Base-by-base conservation (phyloP, 257 asterid genomes). In the Jacaranda mimosifolia region DNA sequence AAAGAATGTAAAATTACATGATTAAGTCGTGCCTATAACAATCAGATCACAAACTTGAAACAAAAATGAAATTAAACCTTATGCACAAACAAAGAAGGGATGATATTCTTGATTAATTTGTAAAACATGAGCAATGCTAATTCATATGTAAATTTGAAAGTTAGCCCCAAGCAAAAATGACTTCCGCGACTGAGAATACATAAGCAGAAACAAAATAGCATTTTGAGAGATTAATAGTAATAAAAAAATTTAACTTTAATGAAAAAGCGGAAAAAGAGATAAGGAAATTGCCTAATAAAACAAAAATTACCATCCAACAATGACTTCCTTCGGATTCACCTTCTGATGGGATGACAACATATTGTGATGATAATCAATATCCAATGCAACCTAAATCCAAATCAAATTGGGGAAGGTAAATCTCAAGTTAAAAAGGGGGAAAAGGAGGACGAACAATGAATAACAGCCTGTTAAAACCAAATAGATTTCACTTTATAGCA, bases 321-420 rank as follows among this genome's bases (percentile, higher is more conserved):
- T 89, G 78, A 85, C 92, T 88, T 93, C 99, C 92, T 94, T 93
- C 1, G 97, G 95, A 63, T 96, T 93, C 84, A 96, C 98, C 86
- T 90, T 95, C 88, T 90, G 97, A 58, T 96, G 97, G 15, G 99
- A 93, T 11, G 90, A 69, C 68, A 93, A 74, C 99, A 96, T 96
- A 69, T 91, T 96, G 71, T 89, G 93, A 81, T 96, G 99, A 73
- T 96, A 96, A 80, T 96, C 99, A 26, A 91, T 93, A 81, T 96
- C 99, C 89, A 96, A 69, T 0, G 99, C 99, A 82, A 96, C 97
- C 98, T 96, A 82, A 52, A 68, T 36, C 9, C 66, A 82, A n/a
- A 13, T 21, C 55, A 52, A 26, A 68, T 65, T 40, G 12, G 21
- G 52, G 43, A 14, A 59, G 6, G 49, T 63, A 40, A 80, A 55